Percentiles rank a stretch among this genome's conserved stretches.
Conservation (phyloP, 2,329 filamentous ascomycete genomes). For the Claviceps purpurea region DNA sequence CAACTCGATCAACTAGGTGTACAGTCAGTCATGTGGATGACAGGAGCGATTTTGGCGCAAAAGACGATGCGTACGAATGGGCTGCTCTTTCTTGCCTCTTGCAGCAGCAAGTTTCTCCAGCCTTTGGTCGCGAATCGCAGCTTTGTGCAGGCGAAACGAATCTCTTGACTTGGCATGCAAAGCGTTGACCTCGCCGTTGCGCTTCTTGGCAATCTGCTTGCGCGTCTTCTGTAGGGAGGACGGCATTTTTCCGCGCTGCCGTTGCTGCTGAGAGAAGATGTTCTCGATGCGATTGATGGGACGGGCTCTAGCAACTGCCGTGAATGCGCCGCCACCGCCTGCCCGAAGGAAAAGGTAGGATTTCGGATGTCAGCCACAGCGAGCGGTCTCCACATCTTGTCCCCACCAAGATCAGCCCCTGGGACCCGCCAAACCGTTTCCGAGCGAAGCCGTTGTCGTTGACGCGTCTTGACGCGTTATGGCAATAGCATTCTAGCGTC, state of each 20-base stretch:
- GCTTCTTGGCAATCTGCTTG: slow-evolving; percentile 85
- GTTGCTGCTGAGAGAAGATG: not conserved
- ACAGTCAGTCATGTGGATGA: slow-evolving; percentile 5
- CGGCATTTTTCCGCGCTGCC: slow-evolving; percentile 44
- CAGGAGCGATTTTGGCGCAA: not conserved
- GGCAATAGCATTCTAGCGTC: not conserved
- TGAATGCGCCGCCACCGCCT: too few species aligned
- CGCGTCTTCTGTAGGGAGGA: slow-evolving; percentile 68
- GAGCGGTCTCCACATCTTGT: too few species aligned
- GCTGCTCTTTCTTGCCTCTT: slow-evolving; percentile 60
- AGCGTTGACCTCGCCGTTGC: slow-evolving; percentile 54
- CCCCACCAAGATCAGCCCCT: too few species aligned
- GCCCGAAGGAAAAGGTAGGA: too few species aligned
- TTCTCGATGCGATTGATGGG: too few species aligned
- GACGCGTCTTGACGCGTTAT: not conserved
- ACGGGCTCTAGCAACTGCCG: too few species aligned
- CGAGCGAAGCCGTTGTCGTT: too few species aligned
- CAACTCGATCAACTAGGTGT: slow-evolving; percentile 22
- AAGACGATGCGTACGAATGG: slow-evolving; percentile 41
- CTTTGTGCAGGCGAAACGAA: slow-evolving; percentile 66
- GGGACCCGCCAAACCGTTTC: too few species aligned
- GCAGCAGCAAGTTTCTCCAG: slow-evolving; percentile 58
- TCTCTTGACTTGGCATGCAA: slow-evolving; percentile 85
- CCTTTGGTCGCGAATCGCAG: slow-evolving; percentile 69
- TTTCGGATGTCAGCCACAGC: too few species aligned